These are phyloP conservation scores for Cutaneotrichosporon curvatum DNA, from an alignment of 1,284 basidiomycete genomes.

Conservation along the genomic window DNA sequence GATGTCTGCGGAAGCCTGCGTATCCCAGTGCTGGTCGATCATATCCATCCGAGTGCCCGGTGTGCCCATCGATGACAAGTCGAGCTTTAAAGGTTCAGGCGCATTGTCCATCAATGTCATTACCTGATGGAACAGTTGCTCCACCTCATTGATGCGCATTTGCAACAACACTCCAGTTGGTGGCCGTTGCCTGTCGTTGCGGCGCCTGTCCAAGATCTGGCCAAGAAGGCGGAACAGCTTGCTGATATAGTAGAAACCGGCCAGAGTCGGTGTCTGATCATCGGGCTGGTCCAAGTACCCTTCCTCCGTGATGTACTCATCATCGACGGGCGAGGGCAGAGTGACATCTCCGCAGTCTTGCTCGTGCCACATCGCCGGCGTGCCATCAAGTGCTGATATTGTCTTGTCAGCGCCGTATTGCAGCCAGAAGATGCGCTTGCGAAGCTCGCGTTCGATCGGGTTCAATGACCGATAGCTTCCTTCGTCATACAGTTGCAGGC, in stretches of 20 bases:
- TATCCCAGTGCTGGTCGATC: conserved; percentile 35
- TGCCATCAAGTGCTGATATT: conserved; percentile 66
- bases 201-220: conserved; percentile 32
- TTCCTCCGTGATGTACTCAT: conserved; percentile 59
- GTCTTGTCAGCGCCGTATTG: conserved; percentile 81
- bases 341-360: conserved; percentile 58
- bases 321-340: conserved; percentile 35
- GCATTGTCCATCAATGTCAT: conserved; percentile 39
- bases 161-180: conserved; percentile 35
- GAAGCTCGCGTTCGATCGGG: conserved; percentile 74
- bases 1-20: conserved; percentile 63
- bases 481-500: conserved; percentile 74
- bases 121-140: conserved; percentile 35
- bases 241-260: conserved; percentile 75
- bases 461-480: conserved; percentile 13
- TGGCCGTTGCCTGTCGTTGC: conserved; percentile 28
- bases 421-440: conserved; percentile 75
- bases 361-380: conserved; percentile 71
- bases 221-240: conserved; percentile 57
- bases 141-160: conserved; percentile 36
- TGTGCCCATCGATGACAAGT: conserved; percentile 11
- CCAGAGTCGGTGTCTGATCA: conserved; percentile 71
- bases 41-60: conserved; percentile 13
- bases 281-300: conserved; percentile 72
- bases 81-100: conserved; percentile 32